These are phyloP conservation scores for Ustulina deusta DNA, from an alignment of 2,329 filamentous ascomycete genomes.

Conservation along the genomic window DNA sequence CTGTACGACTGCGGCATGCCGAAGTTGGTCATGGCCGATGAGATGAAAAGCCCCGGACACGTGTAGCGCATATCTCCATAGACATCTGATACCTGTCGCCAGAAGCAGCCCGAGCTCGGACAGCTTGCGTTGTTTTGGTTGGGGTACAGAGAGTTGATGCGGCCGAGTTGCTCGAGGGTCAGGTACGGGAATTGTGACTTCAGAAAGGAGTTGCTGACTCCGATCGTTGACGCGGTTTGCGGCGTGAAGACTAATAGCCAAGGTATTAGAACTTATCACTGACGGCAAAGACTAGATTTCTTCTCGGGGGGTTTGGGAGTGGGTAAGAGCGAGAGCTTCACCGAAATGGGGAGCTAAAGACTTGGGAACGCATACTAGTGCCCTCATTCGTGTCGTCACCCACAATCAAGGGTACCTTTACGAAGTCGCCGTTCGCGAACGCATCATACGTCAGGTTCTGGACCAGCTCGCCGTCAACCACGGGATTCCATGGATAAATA, in stretches of 20 bases:
- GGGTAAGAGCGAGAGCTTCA: background rate
- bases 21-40: conserved; percentile 50
- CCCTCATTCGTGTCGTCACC: conserved; percentile 74
- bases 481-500: conserved; percentile 66
- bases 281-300: background rate
- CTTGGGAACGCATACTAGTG: conserved; percentile 53
- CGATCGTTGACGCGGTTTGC: conserved; percentile 57
- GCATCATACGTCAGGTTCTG: conserved; percentile 62
- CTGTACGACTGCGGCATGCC: conserved; percentile 65
- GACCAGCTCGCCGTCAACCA: conserved; percentile 66
- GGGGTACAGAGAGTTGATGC: conserved; percentile 68
- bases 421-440: conserved; percentile 62
- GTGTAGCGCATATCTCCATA: conserved; percentile 75
- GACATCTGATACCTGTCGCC: conserved; percentile 67
- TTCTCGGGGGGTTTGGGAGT: background rate
- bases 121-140: conserved; percentile 60
- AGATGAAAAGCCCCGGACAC: conserved; percentile 71
- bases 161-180: conserved; percentile 60
- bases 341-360: background rate
- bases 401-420: conserved; percentile 66
- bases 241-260: conserved; percentile 62
- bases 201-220: conserved; percentile 66
- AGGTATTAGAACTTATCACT: background rate
- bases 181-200: conserved; percentile 69
- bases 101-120: conserved; percentile 64